Percentiles rank a stretch among this genome's conserved stretches.
Evolutionary conservation across 2,329 filamentous ascomycete genomes (phyloP).

Genomic region (Mycosphaerella sp.): DNA sequence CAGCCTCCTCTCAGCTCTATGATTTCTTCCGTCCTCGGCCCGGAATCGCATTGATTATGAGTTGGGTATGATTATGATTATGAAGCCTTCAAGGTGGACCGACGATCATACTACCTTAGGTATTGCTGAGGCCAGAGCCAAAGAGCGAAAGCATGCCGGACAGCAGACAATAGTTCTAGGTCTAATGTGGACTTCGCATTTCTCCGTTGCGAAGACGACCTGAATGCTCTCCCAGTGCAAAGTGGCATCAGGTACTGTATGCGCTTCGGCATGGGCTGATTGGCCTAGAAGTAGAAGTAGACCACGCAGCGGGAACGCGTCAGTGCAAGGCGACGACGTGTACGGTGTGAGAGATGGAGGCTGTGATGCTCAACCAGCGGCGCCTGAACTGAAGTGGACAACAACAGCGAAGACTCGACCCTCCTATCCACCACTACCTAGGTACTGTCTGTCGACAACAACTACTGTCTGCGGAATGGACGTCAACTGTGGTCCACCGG

Average conservation of each 20-base stretch:
- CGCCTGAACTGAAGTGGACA: too few species aligned
- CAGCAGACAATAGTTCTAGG: not conserved
- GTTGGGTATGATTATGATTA: too few species aligned
- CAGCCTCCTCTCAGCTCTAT: conserved; percentile 6
- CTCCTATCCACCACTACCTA: not conserved
- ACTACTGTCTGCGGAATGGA: not conserved
- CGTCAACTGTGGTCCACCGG: not conserved
- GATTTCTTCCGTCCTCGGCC: conserved; percentile 1
- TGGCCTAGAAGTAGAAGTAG: too few species aligned
- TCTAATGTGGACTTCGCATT: not conserved
- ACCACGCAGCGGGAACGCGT: too few species aligned
- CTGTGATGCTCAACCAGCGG: too few species aligned
- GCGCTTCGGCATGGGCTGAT: too few species aligned
- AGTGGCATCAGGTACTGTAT: too few species aligned
- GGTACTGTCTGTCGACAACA: not conserved
- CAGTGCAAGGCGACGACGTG: too few species aligned
- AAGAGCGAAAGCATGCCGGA: not conserved
- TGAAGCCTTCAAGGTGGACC: conserved; percentile 1
- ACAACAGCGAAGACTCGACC: not conserved
- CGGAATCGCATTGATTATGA: conserved; percentile 4
- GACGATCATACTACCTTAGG: too few species aligned
- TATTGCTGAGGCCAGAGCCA: conserved; percentile 1
- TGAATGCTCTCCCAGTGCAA: too few species aligned
- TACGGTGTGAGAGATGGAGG: too few species aligned
- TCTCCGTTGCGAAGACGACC: too few species aligned